Conservation (phyloP, 768 basidiomycete species). For the Sarcomyxa edulis region DNA sequence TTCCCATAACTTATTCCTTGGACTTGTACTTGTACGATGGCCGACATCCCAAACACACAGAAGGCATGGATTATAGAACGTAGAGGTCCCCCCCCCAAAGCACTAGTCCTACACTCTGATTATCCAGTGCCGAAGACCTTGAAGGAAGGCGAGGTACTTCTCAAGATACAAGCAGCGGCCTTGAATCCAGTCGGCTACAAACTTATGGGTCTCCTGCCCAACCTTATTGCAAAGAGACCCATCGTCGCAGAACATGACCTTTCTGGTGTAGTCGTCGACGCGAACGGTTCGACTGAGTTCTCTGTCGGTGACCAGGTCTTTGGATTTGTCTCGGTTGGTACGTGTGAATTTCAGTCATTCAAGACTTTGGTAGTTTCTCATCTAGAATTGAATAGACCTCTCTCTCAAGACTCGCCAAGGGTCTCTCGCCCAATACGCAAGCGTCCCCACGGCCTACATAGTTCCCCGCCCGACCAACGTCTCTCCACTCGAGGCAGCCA, state of each 20-base stretch:
- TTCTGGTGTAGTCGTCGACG: conserved; percentile 44
- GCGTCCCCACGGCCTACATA: conserved; percentile 24
- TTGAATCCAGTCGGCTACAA: conserved; percentile 33
- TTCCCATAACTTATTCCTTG: neutral
- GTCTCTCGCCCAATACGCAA: conserved; percentile 41
- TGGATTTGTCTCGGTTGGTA: conserved; percentile 30
- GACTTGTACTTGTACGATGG: conserved; percentile 3
- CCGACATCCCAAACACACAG: conserved; percentile 25
- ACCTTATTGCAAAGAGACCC: conserved; percentile 32
- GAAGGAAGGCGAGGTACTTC: conserved; percentile 10
- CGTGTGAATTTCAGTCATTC: neutral
- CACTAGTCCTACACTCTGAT: conserved; percentile 25
- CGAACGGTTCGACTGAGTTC: conserved; percentile 37
- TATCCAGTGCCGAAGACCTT: conserved; percentile 37
- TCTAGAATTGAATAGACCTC: conserved; percentile 1
- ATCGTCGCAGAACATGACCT: conserved; percentile 45
- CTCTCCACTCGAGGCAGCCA: conserved; percentile 42
- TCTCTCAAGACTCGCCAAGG: conserved; percentile 29
- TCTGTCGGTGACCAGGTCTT: conserved; percentile 47
- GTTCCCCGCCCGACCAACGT: conserved; percentile 32
- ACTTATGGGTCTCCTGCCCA: conserved; percentile 32
- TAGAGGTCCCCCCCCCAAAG: conserved; percentile 25
- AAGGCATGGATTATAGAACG: conserved; percentile 33
- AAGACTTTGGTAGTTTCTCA: neutral
- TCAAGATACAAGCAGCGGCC: conserved; percentile 11